Evolutionary conservation across 148 eudicot species (phyloP).

Genomic region (Rheum nobile): DNA sequence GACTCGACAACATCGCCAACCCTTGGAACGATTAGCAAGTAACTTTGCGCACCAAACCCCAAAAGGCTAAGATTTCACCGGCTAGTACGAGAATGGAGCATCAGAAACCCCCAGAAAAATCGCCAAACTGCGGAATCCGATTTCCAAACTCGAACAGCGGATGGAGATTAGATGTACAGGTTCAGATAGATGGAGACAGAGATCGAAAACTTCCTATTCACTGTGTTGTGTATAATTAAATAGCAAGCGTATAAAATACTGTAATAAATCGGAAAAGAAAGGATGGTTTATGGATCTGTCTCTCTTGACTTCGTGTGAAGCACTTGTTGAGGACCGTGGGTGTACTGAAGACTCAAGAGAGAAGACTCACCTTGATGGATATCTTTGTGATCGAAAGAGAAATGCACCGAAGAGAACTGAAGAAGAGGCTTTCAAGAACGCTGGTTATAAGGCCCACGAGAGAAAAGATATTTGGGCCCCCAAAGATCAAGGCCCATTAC

Average conservation of each 20-base stretch:
- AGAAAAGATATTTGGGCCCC: neutral
- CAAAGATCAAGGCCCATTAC: neutral
- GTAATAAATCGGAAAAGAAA: neutral
- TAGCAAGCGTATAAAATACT: neutral
- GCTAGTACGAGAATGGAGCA: neutral
- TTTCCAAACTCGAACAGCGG: neutral
- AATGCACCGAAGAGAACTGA: no score
- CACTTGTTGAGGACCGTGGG: neutral
- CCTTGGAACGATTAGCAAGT: neutral
- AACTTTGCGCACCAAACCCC: neutral
- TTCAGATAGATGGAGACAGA: neutral
- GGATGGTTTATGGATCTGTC: neutral
- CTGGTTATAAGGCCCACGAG: neutral
- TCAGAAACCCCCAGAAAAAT: neutral
- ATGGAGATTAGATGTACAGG: constrained; percentile 1
- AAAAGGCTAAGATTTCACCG: neutral
- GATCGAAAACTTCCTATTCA: neutral
- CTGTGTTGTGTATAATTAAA: neutral
- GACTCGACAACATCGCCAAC: constrained; percentile 52
- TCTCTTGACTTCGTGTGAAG: neutral
- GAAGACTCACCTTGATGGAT: no score
- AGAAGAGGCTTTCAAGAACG: neutral
- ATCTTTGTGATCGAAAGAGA: no score
- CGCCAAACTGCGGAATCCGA: neutral
- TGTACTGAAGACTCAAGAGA: no score